Percentiles rank a stretch among this genome's conserved stretches.
Evolutionary conservation across 1,284 basidiomycete genomes (phyloP).

Genomic region (Phaffia rhodozyma): DNA sequence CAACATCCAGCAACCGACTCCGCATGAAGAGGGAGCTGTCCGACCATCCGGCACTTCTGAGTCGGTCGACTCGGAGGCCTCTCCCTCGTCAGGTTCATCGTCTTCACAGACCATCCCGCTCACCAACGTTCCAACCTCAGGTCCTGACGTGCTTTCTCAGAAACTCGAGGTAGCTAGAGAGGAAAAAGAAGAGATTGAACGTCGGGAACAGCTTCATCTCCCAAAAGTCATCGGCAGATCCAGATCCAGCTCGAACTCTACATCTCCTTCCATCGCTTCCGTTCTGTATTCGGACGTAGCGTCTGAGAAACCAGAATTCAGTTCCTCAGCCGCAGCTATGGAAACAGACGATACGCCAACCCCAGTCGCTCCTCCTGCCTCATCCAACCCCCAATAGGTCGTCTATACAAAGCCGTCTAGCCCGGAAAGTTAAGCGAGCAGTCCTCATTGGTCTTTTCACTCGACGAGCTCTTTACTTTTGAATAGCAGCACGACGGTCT

Average conservation of each 20-base stretch:
- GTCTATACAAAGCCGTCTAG: no score
- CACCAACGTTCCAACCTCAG: conserved; percentile 8
- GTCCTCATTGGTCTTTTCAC: no score
- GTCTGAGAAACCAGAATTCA: no score
- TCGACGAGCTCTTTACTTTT: no score
- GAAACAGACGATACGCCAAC: no score
- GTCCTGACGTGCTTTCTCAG: conserved; percentile 2
- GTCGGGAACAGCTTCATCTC: background rate
- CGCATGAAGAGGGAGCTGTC: background rate
- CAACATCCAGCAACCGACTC: conserved; percentile 19
- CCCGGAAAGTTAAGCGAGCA: no score
- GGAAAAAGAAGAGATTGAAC: no score
- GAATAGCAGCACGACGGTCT: no score
- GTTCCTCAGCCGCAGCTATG: no score
- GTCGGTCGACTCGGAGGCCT: background rate
- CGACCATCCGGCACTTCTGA: background rate
- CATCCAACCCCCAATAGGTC: no score
- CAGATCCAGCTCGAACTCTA: background rate
- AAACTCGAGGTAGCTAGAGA: conserved; percentile 1
- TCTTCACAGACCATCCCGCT: background rate
- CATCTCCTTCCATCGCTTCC: background rate
- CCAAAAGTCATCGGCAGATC: background rate
- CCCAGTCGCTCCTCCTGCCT: no score
- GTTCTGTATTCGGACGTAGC: no score
- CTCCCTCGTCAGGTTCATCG: background rate